Evolutionary conservation across 768 basidiomycete species (phyloP).

Genomic region (Melanogaster broomeanus): DNA sequence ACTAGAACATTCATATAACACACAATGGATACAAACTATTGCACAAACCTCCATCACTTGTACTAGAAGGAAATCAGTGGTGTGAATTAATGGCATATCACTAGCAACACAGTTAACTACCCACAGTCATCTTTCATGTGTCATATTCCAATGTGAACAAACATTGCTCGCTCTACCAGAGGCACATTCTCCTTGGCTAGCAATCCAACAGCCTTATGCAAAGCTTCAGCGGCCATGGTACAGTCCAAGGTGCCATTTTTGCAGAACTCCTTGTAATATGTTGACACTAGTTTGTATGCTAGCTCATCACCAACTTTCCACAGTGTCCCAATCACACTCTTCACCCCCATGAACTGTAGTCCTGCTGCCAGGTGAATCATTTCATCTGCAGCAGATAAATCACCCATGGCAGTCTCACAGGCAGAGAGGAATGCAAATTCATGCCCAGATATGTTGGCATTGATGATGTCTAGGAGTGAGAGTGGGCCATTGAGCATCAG

Average conservation of each 20-base stretch:
- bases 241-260: not conserved
- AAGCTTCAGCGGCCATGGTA: not conserved
- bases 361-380: slow-evolving; percentile 23
- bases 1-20: too few relatives aligned
- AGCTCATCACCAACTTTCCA: slow-evolving; percentile 14
- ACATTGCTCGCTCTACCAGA: not conserved
- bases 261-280: slow-evolving; percentile 1
- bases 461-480: not conserved
- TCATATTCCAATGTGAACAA: slow-evolving; percentile 7
- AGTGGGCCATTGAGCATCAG: not conserved
- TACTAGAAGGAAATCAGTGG: too few relatives aligned
- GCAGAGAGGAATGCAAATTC: slow-evolving; percentile 19
- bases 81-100: too few relatives aligned
- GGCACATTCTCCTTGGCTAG: not conserved
- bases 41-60: too few relatives aligned
- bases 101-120: too few relatives aligned
- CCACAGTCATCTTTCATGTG: too few relatives aligned
- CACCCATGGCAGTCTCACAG: slow-evolving; percentile 23
- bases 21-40: too few relatives aligned
- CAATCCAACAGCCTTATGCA: not conserved
- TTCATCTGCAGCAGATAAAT: slow-evolving; percentile 17
- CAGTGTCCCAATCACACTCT: slow-evolving; percentile 24
- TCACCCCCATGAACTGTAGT: slow-evolving; percentile 19
- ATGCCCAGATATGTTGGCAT: not conserved
- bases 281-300: not conserved